phyloP scores from a whole-genome alignment of 306 rosid species.

The Quercus cerris region DNA sequence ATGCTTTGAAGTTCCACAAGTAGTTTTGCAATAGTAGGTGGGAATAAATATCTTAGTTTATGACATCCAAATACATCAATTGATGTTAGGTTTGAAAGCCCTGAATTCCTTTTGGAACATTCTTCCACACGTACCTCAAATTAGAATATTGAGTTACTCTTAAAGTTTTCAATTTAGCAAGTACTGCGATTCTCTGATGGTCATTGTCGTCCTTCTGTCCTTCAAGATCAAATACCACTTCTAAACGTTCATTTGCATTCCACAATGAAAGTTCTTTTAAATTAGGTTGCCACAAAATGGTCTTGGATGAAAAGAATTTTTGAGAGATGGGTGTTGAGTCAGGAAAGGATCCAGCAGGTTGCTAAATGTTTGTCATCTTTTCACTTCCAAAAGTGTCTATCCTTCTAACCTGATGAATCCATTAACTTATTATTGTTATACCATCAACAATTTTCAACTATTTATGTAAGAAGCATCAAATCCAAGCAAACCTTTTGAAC shows the following conservation, averaged over 20 bases:
- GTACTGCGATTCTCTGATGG: not conserved
- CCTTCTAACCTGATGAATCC: too few relatives aligned
- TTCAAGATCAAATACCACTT: not conserved
- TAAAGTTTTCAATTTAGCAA: not conserved
- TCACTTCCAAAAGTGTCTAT: too few relatives aligned
- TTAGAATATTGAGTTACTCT: too few relatives aligned
- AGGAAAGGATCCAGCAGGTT: too few relatives aligned
- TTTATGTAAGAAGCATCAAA: too few relatives aligned
- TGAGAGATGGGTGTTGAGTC: not conserved
- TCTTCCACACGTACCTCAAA: not conserved
- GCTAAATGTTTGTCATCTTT: too few relatives aligned
- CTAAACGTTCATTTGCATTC: accelerated
- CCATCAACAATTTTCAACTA: too few relatives aligned
- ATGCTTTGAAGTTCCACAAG: not conserved
- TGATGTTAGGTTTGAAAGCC: not conserved
- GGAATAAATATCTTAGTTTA: not conserved
- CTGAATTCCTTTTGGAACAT: not conserved
- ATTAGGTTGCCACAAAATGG: not conserved
- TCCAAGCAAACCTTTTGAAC: too few relatives aligned
- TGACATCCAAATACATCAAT: not conserved
- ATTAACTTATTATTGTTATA: too few relatives aligned
- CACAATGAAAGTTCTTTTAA: not conserved
- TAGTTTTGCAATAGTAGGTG: too few relatives aligned
- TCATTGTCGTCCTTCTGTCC: not conserved
- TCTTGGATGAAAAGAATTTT: not conserved